phyloP scores from a whole-genome alignment of 129 eudicot genomes.

The Artemisia tridentata region DNA sequence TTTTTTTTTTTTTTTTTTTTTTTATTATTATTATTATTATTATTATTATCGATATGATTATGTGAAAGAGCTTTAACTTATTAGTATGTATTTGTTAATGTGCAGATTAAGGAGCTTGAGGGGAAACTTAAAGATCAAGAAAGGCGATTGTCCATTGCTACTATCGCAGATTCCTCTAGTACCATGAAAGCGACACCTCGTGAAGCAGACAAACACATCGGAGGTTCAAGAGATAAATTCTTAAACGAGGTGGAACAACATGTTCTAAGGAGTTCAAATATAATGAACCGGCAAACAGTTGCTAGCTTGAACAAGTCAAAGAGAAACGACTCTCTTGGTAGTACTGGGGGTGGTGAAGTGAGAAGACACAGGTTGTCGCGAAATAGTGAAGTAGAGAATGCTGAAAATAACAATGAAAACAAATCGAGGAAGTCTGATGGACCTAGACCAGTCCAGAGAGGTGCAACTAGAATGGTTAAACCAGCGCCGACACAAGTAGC shows the following conservation, averaged over 20 bases:
- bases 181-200: conserved; percentile 49
- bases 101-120: conserved; percentile 84
- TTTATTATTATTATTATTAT: no score
- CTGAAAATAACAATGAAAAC: conserved; percentile 30
- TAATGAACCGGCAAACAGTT: conserved; percentile 48
- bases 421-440: conserved; percentile 77
- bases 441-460: conserved; percentile 42
- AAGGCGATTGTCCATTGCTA: conserved; percentile 37
- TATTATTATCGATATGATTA: no score
- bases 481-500: conserved; percentile 37
- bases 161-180: conserved; percentile 43
- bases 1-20: no score
- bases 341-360: conserved; percentile 28
- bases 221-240: conserved; percentile 40
- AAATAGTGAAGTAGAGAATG: conserved; percentile 72
- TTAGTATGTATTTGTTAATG: neutral
- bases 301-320: conserved; percentile 44
- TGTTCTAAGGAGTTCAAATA: conserved; percentile 59
- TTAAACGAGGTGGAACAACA: conserved; percentile 46
- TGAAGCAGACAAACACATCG: conserved; percentile 33
- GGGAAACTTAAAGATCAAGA: conserved; percentile 70
- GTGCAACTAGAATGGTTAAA: conserved; percentile 42
- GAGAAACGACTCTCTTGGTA: conserved; percentile 46
- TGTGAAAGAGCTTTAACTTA: neutral
- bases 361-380: conserved; percentile 70